Percentiles rank a stretch among this genome's conserved stretches.
These are phyloP conservation scores for Cercospora nicotianae DNA, from an alignment of 2,329 filamentous ascomycete species.

Conservation along the genomic window DNA sequence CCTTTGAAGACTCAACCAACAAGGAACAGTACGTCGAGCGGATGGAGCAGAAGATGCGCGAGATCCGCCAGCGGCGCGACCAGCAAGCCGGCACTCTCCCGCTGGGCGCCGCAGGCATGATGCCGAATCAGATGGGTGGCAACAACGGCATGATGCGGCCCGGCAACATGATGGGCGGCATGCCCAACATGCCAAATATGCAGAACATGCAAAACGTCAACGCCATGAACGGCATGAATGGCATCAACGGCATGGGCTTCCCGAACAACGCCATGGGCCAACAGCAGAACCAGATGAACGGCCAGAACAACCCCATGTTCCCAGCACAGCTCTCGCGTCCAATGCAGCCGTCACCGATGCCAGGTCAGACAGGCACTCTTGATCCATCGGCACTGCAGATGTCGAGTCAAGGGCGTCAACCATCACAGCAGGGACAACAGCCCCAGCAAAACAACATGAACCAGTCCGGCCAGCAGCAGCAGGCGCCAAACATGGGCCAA, in stretches of 20 bases:
- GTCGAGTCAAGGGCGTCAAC: constrained; percentile 18
- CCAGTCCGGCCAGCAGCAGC: constrained; percentile 20
- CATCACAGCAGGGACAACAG: constrained; percentile 25
- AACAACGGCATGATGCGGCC: constrained; percentile 24
- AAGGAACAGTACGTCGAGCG: constrained; percentile 33
- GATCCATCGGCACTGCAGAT: constrained; percentile 33
- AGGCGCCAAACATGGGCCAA: constrained; percentile 22
- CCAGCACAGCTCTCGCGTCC: constrained; percentile 31
- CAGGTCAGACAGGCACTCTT: constrained; percentile 26
- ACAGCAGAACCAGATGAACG: constrained; percentile 28
- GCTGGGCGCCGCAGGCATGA: constrained; percentile 20
- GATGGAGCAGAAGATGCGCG: constrained; percentile 32
- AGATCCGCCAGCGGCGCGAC: constrained; percentile 30
- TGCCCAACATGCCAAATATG: constrained; percentile 20
- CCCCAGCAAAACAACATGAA: constrained; percentile 25
- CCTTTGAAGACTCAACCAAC: constrained; percentile 28
- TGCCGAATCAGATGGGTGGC: constrained; percentile 15
- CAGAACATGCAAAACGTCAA: constrained; percentile 38
- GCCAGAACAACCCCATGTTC: constrained; percentile 28
- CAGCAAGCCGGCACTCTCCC: constrained; percentile 20
- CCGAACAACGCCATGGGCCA: constrained; percentile 21
- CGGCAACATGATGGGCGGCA: constrained; percentile 38
- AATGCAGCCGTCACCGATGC: constrained; percentile 34
- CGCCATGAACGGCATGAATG: constrained; percentile 26
- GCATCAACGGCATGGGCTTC: constrained; percentile 26